These are phyloP conservation scores for Lachnellula occidentalis DNA, from an alignment of 2,329 filamentous ascomycete genomes.

Conservation along the genomic window DNA sequence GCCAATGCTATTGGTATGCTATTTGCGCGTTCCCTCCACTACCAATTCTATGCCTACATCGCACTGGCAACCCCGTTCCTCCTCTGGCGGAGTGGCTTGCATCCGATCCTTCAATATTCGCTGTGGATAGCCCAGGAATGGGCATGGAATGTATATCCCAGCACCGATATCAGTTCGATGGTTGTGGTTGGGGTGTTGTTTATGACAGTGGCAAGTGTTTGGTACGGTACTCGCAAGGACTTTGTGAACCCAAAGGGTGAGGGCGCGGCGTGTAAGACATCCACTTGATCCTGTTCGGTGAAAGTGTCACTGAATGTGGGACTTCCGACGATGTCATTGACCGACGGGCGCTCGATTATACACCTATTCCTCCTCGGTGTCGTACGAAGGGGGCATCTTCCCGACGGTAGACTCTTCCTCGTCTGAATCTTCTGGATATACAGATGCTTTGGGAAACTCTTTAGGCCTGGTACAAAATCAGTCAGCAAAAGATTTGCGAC, in stretches of 20 bases:
- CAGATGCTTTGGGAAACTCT: constrained; percentile 64
- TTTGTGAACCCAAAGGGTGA: constrained; percentile 25
- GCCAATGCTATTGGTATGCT: constrained; percentile 63
- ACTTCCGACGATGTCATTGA: too few species aligned
- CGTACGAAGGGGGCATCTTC: constrained; percentile 71
- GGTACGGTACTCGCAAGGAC: constrained; percentile 33
- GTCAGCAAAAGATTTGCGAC: constrained; percentile 1
- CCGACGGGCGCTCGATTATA: background rate
- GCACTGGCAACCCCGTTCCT: constrained; percentile 69
- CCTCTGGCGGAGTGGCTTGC: constrained; percentile 59
- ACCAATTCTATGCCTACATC: constrained; percentile 70
- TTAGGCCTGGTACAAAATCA: constrained; percentile 56
- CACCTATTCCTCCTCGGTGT: constrained; percentile 59
- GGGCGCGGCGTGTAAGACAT: constrained; percentile 21
- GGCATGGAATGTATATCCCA: constrained; percentile 71
- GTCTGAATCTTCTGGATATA: constrained; percentile 58
- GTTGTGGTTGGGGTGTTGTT: constrained; percentile 67
- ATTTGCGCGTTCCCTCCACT: constrained; percentile 66
- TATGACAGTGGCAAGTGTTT: constrained; percentile 47
- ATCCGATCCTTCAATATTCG: constrained; percentile 51
- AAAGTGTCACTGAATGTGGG: background rate
- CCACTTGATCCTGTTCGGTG: constrained; percentile 13
- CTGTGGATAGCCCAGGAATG: constrained; percentile 64
- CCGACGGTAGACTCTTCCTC: constrained; percentile 76
- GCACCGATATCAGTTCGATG: constrained; percentile 56